Evolutionary conservation across 2,329 filamentous ascomycete genomes (phyloP).

Genomic region (Fusarium albosuccineum): DNA sequence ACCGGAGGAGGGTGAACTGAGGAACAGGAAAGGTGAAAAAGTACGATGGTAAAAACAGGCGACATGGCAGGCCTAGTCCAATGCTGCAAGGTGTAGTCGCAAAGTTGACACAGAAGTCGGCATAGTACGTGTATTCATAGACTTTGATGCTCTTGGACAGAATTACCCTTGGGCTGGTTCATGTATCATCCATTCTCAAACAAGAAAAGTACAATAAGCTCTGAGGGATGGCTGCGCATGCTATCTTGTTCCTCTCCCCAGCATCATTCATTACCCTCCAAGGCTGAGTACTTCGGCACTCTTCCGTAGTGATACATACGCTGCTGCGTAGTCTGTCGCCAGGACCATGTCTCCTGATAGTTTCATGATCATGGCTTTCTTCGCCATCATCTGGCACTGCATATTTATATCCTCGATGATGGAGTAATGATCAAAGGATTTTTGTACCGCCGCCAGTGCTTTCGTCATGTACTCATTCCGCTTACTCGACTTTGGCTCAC

Average conservation of each 20-base stretch:
- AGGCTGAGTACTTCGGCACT: conserved; percentile 49
- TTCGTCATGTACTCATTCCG: conserved; percentile 69
- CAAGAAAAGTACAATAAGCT: conserved; percentile 32
- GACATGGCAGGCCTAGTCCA: not conserved
- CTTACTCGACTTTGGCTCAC: conserved; percentile 56
- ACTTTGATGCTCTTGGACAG: conserved; percentile 12
- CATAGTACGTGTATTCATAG: conserved; percentile 20
- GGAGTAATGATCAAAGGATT: conserved; percentile 73
- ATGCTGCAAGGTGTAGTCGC: not conserved
- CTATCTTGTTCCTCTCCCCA: not conserved
- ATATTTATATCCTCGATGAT: conserved; percentile 74
- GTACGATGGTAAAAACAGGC: conserved; percentile 52
- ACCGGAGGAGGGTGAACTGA: conserved; percentile 48
- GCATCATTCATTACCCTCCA: conserved; percentile 30
- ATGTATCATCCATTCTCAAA: conserved; percentile 18
- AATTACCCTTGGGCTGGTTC: not conserved
- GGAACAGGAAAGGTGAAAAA: conserved; percentile 54
- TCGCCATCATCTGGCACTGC: conserved; percentile 83
- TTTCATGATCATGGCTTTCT: conserved; percentile 83
- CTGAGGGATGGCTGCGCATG: conserved; percentile 3
- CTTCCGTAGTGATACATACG: conserved; percentile 71
- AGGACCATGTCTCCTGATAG: conserved; percentile 73
- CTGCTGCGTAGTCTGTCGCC: conserved; percentile 75
- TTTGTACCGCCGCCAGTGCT: conserved; percentile 72
- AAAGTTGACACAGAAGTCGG: not conserved